Conservation (phyloP, 106 monocot species). For the Dioscorea zingiberensis region DNA sequence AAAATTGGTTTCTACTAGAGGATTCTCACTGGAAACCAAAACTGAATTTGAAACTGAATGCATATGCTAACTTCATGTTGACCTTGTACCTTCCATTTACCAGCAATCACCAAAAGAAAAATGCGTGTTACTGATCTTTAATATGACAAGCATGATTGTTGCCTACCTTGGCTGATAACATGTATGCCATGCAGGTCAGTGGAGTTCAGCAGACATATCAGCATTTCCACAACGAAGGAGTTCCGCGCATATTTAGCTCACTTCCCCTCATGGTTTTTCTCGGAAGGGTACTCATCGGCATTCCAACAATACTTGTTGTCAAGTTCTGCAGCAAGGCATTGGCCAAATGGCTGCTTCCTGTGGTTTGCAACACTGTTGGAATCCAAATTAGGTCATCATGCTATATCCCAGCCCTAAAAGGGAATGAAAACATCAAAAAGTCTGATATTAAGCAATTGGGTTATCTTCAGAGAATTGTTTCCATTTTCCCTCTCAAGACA, state of each 20-base stretch:
- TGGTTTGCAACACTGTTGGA: slow-evolving; percentile 62
- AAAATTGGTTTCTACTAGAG: too few relatives aligned
- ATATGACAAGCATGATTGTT: too few relatives aligned
- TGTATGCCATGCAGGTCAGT: slow-evolving; percentile 33
- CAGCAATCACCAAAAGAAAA: too few relatives aligned
- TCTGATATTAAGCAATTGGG: slow-evolving; percentile 21
- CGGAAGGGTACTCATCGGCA: slow-evolving; percentile 59
- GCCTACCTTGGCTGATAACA: too few relatives aligned
- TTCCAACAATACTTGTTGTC: slow-evolving; percentile 71
- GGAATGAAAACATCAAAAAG: slow-evolving; percentile 17
- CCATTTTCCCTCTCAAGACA: slow-evolving; percentile 33
- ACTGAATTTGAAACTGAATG: too few relatives aligned
- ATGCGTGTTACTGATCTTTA: too few relatives aligned
- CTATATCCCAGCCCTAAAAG: slow-evolving; percentile 69
- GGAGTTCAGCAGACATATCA: slow-evolving; percentile 74
- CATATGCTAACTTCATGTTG: slow-evolving; percentile 22
- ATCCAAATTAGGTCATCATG: slow-evolving; percentile 76
- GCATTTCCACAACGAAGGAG: slow-evolving; percentile 36
- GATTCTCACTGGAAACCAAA: too few relatives aligned
- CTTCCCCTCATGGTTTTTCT: slow-evolving; percentile 42
- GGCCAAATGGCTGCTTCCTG: slow-evolving; percentile 83
- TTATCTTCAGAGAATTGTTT: slow-evolving; percentile 38
- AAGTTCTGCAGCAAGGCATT: slow-evolving; percentile 96
- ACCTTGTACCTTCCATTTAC: too few relatives aligned
- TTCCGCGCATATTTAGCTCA: slow-evolving; percentile 46